A percentile compares a stretch with the other conserved stretches of the same genome.
phyloP scores from a whole-genome alignment of 1,284 basidiomycete species.

The Ceratobasidium sp. region DNA sequence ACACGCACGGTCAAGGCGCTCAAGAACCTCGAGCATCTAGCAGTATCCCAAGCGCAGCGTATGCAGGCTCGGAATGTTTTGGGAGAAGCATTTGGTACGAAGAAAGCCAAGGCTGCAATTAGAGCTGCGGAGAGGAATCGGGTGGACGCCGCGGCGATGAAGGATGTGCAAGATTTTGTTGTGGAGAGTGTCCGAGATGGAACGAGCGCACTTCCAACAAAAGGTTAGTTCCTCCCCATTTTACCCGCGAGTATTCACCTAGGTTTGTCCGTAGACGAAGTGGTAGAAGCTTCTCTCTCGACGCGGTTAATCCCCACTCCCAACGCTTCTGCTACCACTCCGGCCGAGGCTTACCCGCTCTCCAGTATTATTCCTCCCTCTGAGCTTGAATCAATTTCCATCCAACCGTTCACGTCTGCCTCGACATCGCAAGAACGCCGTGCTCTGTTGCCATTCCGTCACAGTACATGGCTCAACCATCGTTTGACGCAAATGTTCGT shows the following conservation, averaged over 20 bases:
- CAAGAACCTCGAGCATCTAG: slow-evolving; percentile 65
- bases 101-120: slow-evolving; percentile 89
- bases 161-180: slow-evolving; percentile 80
- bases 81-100: slow-evolving; percentile 92
- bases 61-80: slow-evolving; percentile 78
- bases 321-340: slow-evolving; percentile 71
- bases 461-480: slow-evolving; percentile 76
- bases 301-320: slow-evolving; percentile 81
- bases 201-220: slow-evolving; percentile 73
- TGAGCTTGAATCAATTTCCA: slow-evolving; percentile 77
- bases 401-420: slow-evolving; percentile 67
- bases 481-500: slow-evolving; percentile 65
- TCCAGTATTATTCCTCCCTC: slow-evolving; percentile 79
- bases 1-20: slow-evolving; percentile 84
- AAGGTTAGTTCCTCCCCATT: slow-evolving; percentile 62
- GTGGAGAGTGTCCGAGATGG: slow-evolving; percentile 83
- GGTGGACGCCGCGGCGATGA: slow-evolving; percentile 88
- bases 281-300: slow-evolving; percentile 73
- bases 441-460: slow-evolving; percentile 69
- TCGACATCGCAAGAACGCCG: slow-evolving; percentile 64
- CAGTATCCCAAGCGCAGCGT: slow-evolving; percentile 64
- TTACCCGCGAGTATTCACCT: neutral
- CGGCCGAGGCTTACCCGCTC: slow-evolving; percentile 78
- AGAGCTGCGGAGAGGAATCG: slow-evolving; percentile 86
- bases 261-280: neutral